Percentiles rank a stretch among this genome's conserved stretches.
Evolutionary conservation across 257 asterid genomes (phyloP).

Genomic region (Forsythia viridissima): DNA sequence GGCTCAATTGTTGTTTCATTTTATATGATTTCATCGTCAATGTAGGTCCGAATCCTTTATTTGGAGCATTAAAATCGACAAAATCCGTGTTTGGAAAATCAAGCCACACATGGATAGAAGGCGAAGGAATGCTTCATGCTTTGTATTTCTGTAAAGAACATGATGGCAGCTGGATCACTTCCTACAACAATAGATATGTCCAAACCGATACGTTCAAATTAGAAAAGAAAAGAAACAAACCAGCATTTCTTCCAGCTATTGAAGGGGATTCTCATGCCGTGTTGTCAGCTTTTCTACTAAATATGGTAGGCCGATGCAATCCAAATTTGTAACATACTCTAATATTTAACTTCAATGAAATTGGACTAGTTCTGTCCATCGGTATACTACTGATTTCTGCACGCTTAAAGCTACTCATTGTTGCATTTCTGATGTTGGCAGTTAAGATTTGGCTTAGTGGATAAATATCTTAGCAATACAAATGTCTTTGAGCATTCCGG

Average conservation of each 20-base stretch:
- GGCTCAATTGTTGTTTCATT: no score
- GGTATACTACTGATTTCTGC: no score
- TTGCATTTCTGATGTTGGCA: constrained; percentile 6
- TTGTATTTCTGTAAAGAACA: constrained; percentile 31
- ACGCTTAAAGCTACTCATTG: no score
- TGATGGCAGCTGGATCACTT: constrained; percentile 23
- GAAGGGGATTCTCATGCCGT: constrained; percentile 49
- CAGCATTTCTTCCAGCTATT: constrained; percentile 46
- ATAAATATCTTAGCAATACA: constrained; percentile 50
- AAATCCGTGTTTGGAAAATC: constrained; percentile 41
- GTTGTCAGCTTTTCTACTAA: constrained; percentile 49
- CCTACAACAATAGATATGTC: constrained; percentile 41
- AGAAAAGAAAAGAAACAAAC: constrained; percentile 38
- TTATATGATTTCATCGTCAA: background rate
- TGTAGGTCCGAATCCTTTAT: constrained; percentile 48
- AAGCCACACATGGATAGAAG: constrained; percentile 50
- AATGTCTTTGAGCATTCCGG: constrained; percentile 49
- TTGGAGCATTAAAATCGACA: constrained; percentile 46
- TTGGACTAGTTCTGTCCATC: no score
- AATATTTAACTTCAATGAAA: no score
- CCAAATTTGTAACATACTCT: background rate
- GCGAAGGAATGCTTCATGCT: constrained; percentile 63
- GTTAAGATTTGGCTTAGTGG: constrained; percentile 52
- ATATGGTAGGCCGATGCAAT: constrained; percentile 31
- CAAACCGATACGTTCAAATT: constrained; percentile 42